Base-by-base conservation (phyloP, 2,329 filamentous ascomycete species). In the Cordyceps militaris region DNA sequence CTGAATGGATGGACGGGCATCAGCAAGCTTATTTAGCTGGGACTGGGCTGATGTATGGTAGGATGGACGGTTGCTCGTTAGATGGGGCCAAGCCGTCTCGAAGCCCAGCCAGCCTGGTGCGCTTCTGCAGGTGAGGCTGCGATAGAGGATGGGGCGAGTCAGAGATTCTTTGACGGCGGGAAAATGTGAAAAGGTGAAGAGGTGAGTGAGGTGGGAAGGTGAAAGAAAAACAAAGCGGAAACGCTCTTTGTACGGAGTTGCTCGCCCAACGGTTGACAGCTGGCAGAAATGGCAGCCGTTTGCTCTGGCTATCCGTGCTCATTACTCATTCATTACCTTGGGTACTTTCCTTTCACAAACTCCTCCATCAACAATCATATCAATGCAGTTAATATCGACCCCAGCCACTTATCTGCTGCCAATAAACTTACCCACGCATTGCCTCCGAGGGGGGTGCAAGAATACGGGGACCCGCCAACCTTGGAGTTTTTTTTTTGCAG, bases 21-120 rank as follows among this genome's bases (percentile, higher is more conserved):
- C 46, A 44, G 34, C 44, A 19, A 40, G 21, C 28, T 46, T 38
- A 32, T 5, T 5, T 32, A 32, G 28, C 6, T 32, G 10, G 46
- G 46, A 34, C 36, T 28, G 54, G 34, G 36, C 38, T 47, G 47
- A 58, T 52, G 56, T 48, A 47, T 47, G 43, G 43, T 48, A 8
- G 16, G 43, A 59, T 56, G 53, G 48, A 58, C 44, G 54, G 58
- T 54, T 59, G 53, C 51, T 55, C 43, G 46, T 11, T 53, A 32
- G 32, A 57, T 57, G 55, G 55, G 55, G 55, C 47, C 42, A 13
- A n/a, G 53, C 43, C 34, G 54, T 26, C n/a, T 28, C 34, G 21
- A 48, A 49, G 11, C 46, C 14, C 19, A 49, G 19, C 46, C n/a
- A 26, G 43, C 32, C 26, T 8, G 32, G 36, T 43, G 44, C 24